Evolutionary conservation across 2,329 filamentous ascomycete species (phyloP), one percentile per base, ranked within the genome.

Genomic region (Microdochium bolleyi): DNA sequence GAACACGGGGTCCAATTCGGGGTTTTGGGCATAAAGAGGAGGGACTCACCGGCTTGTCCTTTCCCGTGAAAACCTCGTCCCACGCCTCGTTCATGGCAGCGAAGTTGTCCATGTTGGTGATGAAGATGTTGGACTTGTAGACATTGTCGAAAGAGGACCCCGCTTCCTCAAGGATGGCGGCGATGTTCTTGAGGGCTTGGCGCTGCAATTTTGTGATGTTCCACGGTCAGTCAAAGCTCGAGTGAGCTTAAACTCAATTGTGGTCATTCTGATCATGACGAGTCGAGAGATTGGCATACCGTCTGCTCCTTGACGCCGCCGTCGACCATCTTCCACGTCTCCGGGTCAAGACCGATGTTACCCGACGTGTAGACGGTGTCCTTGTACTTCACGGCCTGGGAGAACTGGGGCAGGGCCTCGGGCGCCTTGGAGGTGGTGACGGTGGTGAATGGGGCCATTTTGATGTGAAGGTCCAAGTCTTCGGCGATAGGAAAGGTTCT

Each of bases 51-150:
- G 37, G 50, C 50, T 51, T 27, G 10, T 38, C 9, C 32, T 22
- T 48, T 19, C 41, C 37, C 24, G 50, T 51, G 30, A 89, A 90
- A 74, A 83, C 87, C 68, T 85, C 81, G 64, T 79, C 80, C 64
- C 89, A 90, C 49, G 85, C 78, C 61, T 78, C 78, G 69, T 90
- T 91, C 84, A 90, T 89, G 66, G 85, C 82, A 34, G 76, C 79
- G 64, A 90, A 90, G 69, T 89, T 77, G 57, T 78, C 81, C 85
- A 90, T 89, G 64, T 84, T 77, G 53, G 83, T 77, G 51, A 90
- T 73, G 74, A 89, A 90, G 61, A 89, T 83, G 60, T 80, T 83
- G 55, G 87, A 83, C 74, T 89, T 88, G 63, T 89, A 83, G 22
- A 89, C 82, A 63, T 82, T 82, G 48, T 76, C 71, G 48, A 91